Evolutionary conservation across 352 stramenopile genomes (phyloP), one percentile per base, ranked within the genome.

Genomic region (Globisporangium solare): DNA sequence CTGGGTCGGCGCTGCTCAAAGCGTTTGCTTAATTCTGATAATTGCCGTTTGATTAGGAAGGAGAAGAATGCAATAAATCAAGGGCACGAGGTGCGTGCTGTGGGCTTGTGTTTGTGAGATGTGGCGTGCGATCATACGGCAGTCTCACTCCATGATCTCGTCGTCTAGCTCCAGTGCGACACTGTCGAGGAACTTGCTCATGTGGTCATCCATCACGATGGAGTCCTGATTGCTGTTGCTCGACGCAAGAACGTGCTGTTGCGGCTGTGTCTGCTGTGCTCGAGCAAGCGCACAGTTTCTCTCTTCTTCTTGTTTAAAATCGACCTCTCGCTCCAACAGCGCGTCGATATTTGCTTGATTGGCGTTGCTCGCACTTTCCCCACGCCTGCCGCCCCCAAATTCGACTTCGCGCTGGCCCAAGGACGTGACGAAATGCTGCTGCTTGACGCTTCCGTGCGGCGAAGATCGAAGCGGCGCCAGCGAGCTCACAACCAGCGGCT

Each of bases 141-240:
- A n/a, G n/a, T 15, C 15, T 78, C 55, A 80, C 48, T 83, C 73
- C 57, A 92, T 73, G 58, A 89, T 85, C 47, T 92, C 82, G 43
- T 90, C 82, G 43, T 90, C 82, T 47, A 92, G 72, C 63, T 89
- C 81, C 22, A 92, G 74, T 47, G 79, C 73, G 51, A 92, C 82
- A 56, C 82, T 92, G 54, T 92, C 82, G 54, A 92, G 79, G 59
- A 92, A 89, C 48, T 65, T 76, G 61, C 67, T 89, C 79, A 92
- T 92, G 66, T 92, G 80, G 63, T 90, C 82, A 54, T 81, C 68
- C 57, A 79, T 79, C n/a, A 70, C 45, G 37, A 40, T 42, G 20
- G 47, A 17, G 6, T 40, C 46, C 46, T 47, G 55, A 17, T 47
- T 51, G 21, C 46, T 21, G 1, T 35, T 35, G 27, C 5, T 6